phyloP scores from a whole-genome alignment of 2,329 filamentous ascomycete species.

The Verruconis gallopava region DNA sequence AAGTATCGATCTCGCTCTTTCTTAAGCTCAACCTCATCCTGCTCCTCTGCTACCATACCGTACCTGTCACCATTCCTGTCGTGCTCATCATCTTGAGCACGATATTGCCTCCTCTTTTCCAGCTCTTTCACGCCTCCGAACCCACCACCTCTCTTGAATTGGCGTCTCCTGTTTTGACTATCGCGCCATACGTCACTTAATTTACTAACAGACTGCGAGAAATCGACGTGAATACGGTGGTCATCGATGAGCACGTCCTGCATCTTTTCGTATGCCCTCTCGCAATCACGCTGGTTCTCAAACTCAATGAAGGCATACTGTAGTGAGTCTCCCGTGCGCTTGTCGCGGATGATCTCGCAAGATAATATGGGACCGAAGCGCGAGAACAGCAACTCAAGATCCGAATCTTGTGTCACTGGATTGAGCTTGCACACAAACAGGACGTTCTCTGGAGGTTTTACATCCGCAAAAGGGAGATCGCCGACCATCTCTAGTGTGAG shows the following conservation, averaged over 20 bases:
- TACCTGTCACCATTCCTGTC: conserved; percentile 44
- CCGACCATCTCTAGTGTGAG: conserved; percentile 96
- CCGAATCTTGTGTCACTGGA: conserved; percentile 87
- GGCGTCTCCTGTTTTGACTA: conserved; percentile 69
- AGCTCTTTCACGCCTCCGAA: conserved; percentile 83
- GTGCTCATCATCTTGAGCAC: conserved; percentile 39
- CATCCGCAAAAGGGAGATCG: conserved; percentile 91
- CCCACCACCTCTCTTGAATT: conserved; percentile 51
- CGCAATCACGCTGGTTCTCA: conserved; percentile 81
- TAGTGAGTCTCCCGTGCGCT: conserved; percentile 83
- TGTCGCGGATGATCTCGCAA: conserved; percentile 91
- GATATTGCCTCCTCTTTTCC: conserved; percentile 84
- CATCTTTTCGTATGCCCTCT: conserved; percentile 98
- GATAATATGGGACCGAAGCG: conserved; percentile 91
- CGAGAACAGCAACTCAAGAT: conserved; percentile 90
- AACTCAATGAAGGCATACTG: conserved; percentile 99
- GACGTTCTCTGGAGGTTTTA: conserved; percentile 93
- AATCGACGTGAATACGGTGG: conserved; percentile 94
- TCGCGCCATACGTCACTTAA: conserved; percentile 82
- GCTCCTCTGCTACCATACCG: conserved; percentile 68
- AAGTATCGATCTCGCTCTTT: conserved; percentile 37
- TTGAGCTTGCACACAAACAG: conserved; percentile 98
- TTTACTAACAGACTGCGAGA: conserved; percentile 84
- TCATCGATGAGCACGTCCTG: conserved; percentile 94
- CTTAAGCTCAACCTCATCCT: conserved; percentile 34